phyloP scores from a whole-genome alignment of 2,329 filamentous ascomycete genomes.

The Exophiala calicioides region DNA sequence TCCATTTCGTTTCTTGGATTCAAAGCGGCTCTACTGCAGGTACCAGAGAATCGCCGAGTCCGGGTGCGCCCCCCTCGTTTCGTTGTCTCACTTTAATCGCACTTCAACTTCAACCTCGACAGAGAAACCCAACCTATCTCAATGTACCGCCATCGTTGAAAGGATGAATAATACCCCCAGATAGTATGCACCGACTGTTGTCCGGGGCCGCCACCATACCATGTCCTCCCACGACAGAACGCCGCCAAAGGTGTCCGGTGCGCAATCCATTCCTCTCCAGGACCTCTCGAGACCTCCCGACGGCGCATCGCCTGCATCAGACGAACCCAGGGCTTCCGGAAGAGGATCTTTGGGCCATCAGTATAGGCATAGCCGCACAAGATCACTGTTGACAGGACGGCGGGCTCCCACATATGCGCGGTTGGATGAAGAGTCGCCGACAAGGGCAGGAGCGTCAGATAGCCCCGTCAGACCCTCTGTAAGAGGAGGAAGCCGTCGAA shows the following conservation, averaged over 20 bases:
- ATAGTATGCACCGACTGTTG: constrained; percentile 2
- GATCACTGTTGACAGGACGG: constrained; percentile 48
- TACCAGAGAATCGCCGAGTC: background rate
- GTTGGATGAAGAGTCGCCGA: constrained; percentile 27
- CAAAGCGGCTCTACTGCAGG: background rate
- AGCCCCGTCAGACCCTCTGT: constrained; percentile 7
- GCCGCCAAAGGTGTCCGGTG: constrained; percentile 26
- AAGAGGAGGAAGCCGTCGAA: constrained; percentile 38
- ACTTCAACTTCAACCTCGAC: no score
- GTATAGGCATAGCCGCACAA: constrained; percentile 41
- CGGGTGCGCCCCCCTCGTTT: no score
- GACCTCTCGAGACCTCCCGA: constrained; percentile 54
- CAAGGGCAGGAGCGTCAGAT: constrained; percentile 23
- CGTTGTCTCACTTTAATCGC: no score
- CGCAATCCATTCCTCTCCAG: constrained; percentile 70
- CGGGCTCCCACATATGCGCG: constrained; percentile 36
- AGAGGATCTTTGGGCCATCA: constrained; percentile 31
- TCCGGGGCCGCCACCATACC: constrained; percentile 1
- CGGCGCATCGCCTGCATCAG: constrained; percentile 31
- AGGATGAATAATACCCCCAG: background rate
- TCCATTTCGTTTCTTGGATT: no score
- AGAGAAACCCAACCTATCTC: no score
- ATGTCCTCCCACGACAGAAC: constrained; percentile 31
- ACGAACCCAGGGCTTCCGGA: constrained; percentile 34
- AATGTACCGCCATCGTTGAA: background rate